These are phyloP conservation scores for Paspalum vaginatum DNA, from an alignment of 176 grass and related monocot genomes.

Conservation along the genomic window DNA sequence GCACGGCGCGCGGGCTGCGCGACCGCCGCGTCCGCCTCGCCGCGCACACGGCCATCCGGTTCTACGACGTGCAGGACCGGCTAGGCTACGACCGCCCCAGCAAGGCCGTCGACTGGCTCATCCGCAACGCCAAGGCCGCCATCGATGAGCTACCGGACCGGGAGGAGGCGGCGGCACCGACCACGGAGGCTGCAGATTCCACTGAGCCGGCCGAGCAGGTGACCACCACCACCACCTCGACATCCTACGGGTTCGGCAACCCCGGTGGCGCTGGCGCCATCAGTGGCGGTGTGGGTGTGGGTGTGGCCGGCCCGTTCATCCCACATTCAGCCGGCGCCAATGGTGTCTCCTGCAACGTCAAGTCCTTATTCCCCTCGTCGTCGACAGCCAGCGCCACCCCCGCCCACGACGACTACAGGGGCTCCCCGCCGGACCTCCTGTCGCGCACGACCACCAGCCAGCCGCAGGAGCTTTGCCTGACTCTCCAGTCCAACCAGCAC, in stretches of 20 bases:
- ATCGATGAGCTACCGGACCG: constrained; percentile 82
- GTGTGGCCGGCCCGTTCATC: constrained; percentile 56
- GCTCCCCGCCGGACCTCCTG: constrained; percentile 68
- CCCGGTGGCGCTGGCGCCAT: constrained; percentile 22
- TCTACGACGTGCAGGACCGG: constrained; percentile 98
- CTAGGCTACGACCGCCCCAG: constrained; percentile 97
- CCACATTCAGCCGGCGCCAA: constrained; percentile 64
- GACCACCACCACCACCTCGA: constrained; percentile 65
- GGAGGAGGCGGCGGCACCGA: constrained; percentile 38
- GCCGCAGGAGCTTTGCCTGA: constrained; percentile 84
- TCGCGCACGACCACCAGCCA: constrained; percentile 61
- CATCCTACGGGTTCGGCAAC: constrained; percentile 57
- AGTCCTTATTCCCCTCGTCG: constrained; percentile 87
- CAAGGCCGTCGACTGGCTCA: constrained; percentile 99
- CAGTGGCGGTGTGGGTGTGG: not conserved
- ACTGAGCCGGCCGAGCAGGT: constrained; percentile 45
- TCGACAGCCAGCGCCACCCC: constrained; percentile 47
- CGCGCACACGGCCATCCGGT: constrained; percentile 94
- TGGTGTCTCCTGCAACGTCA: constrained; percentile 72
- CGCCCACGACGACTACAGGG: constrained; percentile 65
- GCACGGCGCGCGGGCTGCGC: constrained; percentile 80
- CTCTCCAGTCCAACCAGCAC: constrained; percentile 88
- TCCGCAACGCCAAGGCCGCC: constrained; percentile 78
- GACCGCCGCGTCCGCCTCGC: constrained; percentile 93
- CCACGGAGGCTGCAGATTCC: constrained; percentile 22